Conservation (phyloP, 75 land plant species). For the Pinus albicaulis region DNA sequence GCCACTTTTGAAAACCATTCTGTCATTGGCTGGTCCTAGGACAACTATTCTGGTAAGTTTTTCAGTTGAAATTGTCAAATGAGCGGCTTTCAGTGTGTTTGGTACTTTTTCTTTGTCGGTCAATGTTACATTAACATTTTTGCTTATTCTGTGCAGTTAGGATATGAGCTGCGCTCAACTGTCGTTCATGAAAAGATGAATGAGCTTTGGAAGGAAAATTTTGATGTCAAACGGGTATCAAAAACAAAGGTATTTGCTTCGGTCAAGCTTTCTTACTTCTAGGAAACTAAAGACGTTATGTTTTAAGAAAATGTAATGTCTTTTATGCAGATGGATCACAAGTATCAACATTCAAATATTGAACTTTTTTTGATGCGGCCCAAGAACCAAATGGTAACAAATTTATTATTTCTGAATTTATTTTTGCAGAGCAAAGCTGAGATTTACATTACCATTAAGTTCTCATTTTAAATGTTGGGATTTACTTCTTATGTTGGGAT, state of each 20-base stretch:
- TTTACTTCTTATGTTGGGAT: neutral
- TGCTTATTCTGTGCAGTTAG: constrained; percentile 44
- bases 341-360: constrained; percentile 79
- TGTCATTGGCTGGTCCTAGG: constrained; percentile 84
- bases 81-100: neutral
- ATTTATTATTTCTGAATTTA: neutral
- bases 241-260: constrained; percentile 60
- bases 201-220: constrained; percentile 65
- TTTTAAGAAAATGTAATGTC: neutral
- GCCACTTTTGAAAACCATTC: constrained; percentile 72
- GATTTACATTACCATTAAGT: neutral
- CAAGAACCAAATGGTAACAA: constrained; percentile 19
- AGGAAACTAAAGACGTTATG: neutral
- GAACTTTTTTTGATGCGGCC: constrained; percentile 65
- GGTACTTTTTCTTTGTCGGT: neutral
- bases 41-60: constrained; percentile 70
- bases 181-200: constrained; percentile 79
- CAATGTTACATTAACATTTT: neutral
- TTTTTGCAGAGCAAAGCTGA: neutral
- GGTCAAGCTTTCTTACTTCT: neutral
- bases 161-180: constrained; percentile 88
- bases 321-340: constrained; percentile 76
- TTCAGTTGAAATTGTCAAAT: neutral
- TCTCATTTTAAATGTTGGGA: neutral
- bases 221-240: constrained; percentile 74